Percentiles rank a stretch among this genome's conserved stretches.
These are phyloP conservation scores for Rubroshorea leprosula DNA, from an alignment of 345 rosid genomes.

Conservation along the genomic window DNA sequence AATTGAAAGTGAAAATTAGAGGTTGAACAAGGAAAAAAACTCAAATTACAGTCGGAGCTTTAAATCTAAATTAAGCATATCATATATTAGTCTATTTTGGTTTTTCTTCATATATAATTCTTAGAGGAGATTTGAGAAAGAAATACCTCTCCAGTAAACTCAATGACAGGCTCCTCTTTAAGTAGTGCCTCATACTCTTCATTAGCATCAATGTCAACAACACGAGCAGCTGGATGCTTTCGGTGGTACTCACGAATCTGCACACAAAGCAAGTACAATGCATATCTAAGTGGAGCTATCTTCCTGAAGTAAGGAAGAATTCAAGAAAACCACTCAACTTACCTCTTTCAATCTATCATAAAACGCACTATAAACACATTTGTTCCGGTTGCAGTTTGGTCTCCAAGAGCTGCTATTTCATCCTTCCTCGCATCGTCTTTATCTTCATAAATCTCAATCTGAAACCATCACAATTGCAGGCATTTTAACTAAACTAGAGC, in stretches of 20 bases:
- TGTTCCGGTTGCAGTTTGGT: constrained; percentile 64
- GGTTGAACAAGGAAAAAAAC: no score
- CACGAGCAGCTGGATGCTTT: constrained; percentile 76
- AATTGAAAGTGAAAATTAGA: no score
- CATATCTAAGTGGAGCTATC: not conserved
- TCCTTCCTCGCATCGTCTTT: constrained; percentile 82
- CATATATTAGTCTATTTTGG: no score
- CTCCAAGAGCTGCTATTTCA: constrained; percentile 94
- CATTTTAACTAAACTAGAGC: no score
- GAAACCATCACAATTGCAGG: constrained; percentile 9
- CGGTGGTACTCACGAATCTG: constrained; percentile 91
- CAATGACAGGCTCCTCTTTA: constrained; percentile 75
- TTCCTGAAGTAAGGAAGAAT: not conserved
- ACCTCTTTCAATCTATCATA: constrained; percentile 97
- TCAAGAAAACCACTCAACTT: not conserved
- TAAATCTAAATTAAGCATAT: no score
- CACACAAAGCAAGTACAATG: constrained; percentile 3
- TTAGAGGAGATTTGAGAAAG: not conserved
- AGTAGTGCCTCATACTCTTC: constrained; percentile 68
- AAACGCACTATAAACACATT: constrained; percentile 76
- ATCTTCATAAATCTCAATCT: constrained; percentile 89
- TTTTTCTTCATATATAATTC: no score
- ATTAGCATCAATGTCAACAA: constrained; percentile 60
- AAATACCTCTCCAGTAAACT: constrained; percentile 89
- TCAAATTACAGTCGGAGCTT: no score